A percentile compares a stretch with the other conserved stretches of the same genome.
phyloP scores from a whole-genome alignment of 208 protist species.

The Strigomonas culicis region DNA sequence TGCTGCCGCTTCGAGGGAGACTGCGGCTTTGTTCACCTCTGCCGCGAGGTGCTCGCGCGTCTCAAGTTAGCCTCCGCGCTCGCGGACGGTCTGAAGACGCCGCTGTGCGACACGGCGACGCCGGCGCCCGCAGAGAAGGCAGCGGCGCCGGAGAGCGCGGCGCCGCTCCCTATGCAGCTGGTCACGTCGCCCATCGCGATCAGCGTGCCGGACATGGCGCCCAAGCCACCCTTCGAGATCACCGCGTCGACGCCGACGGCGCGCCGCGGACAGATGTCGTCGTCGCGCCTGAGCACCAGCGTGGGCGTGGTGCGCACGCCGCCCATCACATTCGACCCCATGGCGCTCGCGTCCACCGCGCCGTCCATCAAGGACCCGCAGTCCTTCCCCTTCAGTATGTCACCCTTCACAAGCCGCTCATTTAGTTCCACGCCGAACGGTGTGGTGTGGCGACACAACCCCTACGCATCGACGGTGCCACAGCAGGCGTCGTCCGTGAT shows the following conservation, averaged over 20 bases:
- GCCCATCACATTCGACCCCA: conserved; percentile 32
- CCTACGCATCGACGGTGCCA: conserved; percentile 49
- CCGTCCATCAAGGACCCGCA: conserved; percentile 19
- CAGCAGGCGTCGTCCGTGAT: conserved; percentile 54
- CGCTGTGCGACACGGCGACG: background rate
- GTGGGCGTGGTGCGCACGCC: conserved; percentile 27
- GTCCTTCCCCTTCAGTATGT: conserved; percentile 29
- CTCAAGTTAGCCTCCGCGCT: background rate
- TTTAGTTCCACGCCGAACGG: conserved; percentile 61
- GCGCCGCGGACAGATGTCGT: conserved; percentile 1
- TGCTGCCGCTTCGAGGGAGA: conserved; percentile 82
- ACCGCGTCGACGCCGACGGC: too few species aligned
- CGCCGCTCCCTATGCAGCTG: background rate
- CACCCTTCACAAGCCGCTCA: conserved; percentile 45
- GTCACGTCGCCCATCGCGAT: background rate
- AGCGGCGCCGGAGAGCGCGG: background rate
- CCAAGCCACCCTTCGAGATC: too few species aligned
- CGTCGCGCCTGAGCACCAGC: conserved; percentile 38
- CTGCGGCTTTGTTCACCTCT: conserved; percentile 85
- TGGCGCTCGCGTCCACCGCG: conserved; percentile 32
- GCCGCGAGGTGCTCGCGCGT: conserved; percentile 28
- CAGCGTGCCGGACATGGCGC: background rate
- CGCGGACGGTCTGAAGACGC: background rate
- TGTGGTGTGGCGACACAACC: conserved; percentile 80
- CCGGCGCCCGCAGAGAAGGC: background rate